These are phyloP conservation scores for Kwoniella shivajii DNA, from an alignment of 1,284 basidiomycete genomes.

Conservation along the genomic window DNA sequence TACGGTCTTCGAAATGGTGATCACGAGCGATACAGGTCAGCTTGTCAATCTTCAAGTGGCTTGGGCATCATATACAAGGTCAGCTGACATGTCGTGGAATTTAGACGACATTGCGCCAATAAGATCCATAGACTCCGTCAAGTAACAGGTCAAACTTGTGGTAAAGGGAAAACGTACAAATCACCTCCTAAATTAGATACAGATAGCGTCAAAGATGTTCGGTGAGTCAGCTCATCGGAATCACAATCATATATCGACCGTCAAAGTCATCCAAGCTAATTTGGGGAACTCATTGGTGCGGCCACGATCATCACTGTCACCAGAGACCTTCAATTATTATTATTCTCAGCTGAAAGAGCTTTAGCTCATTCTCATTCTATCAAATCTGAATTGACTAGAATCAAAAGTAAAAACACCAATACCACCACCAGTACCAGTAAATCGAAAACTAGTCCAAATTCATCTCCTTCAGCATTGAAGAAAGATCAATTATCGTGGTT, in stretches of 20 bases:
- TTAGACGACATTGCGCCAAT: slow-evolving; percentile 85
- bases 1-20: slow-evolving; percentile 91
- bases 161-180: slow-evolving; percentile 86
- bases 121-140: slow-evolving; percentile 85
- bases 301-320: no score
- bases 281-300: background rate
- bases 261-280: no score
- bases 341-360: slow-evolving; percentile 89
- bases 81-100: no score
- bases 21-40: slow-evolving; percentile 75
- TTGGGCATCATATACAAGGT: no score
- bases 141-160: slow-evolving; percentile 80
- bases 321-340: slow-evolving; percentile 67
- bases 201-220: slow-evolving; percentile 71
- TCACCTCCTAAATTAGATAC: slow-evolving; percentile 67
- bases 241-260: no score
- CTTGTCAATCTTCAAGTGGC: no score
- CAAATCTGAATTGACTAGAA: slow-evolving; percentile 52
- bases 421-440: no score
- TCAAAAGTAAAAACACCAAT: no score
- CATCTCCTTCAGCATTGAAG: slow-evolving; percentile 23
- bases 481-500: slow-evolving; percentile 61
- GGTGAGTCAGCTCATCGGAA: slow-evolving; percentile 61
- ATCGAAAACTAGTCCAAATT: slow-evolving; percentile 2
- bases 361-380: slow-evolving; percentile 88